Base-by-base conservation (phyloP, 2,329 filamentous ascomycete species). In the Penicillium sp. region DNA sequence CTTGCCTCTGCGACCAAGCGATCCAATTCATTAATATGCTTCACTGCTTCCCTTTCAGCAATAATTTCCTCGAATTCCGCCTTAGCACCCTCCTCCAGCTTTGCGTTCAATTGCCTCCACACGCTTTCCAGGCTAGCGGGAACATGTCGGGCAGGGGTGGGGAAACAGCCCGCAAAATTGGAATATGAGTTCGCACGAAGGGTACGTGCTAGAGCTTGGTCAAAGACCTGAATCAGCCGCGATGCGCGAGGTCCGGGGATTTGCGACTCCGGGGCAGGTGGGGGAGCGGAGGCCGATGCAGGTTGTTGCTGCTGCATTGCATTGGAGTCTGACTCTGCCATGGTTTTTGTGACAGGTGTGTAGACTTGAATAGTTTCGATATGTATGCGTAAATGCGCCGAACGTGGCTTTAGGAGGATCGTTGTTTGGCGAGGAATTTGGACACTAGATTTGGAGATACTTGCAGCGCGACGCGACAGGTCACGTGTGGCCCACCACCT, bases 91-190 rank as follows among this genome's bases (percentile, higher is more conserved):
- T 82, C 80, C 62, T 85, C 83, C 52, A 88, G 70, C 63, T 85
- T 81, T 50, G 79, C 78, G 43, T 83, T 82, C 61, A 88, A 79
- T 61, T 87, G 83, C 53, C 80, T 76, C 74, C 84, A 84, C 22
- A 88, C 75, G 4, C 78, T 77, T 64, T 85, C 81, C 56, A 88
- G 67, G 43, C 79, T 80, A 26, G 80, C 81, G 1, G 84, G 81
- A 11, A 83, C 83, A 64, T 86, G 77, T 64, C 78, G 75, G 19
- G 85, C 82, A 1, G 84, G 81, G 0, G 86, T 88, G 0, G 86
- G 85, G 62, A 88, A 88, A 65, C 86, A 88, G 24, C 83, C 76
- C 0, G 83, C 79, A 68, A 88, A 88, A 64, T 87, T 87, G 49
- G 77, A 75, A 68, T 86, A 83, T 10, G 80, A 84, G 70, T 84